A percentile compares a stretch with the other conserved stretches of the same genome.
phyloP scores from a whole-genome alignment of 768 basidiomycete species.

The Phallus indusiatus region DNA sequence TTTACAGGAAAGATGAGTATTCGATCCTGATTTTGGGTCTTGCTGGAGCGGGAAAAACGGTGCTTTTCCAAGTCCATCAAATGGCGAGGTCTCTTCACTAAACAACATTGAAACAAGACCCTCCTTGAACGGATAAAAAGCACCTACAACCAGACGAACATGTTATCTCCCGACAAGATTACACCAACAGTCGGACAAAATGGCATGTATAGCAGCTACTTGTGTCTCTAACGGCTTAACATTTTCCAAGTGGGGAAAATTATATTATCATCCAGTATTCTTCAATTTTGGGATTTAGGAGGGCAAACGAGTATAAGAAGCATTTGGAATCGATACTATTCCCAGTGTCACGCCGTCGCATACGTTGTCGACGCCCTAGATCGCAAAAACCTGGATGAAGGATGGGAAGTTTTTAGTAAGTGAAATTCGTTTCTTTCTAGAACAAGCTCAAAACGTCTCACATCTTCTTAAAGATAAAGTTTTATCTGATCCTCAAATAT shows the following conservation, averaged over 20 bases:
- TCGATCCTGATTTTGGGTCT: constrained; percentile 92
- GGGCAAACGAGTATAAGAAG: constrained; percentile 89
- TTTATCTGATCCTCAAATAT: constrained; percentile 79
- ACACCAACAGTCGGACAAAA: constrained; percentile 97
- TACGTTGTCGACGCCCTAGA: constrained; percentile 94
- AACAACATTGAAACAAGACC: constrained; percentile 40
- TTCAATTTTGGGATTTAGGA: constrained; percentile 96
- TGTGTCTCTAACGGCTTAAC: background rate
- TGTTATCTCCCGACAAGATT: constrained; percentile 87
- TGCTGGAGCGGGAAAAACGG: constrained; percentile 89
- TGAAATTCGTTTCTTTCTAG: constrained; percentile 10
- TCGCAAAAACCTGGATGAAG: constrained; percentile 79
- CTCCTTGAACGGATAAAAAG: constrained; percentile 92
- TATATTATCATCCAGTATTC: constrained; percentile 82
- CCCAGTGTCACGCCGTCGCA: constrained; percentile 93
- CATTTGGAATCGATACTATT: constrained; percentile 93
- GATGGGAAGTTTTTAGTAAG: constrained; percentile 96
- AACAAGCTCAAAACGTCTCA: constrained; percentile 11
- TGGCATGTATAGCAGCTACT: constrained; percentile 44
- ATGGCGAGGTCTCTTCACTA: background rate
- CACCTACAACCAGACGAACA: constrained; percentile 76
- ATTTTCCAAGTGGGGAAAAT: constrained; percentile 76
- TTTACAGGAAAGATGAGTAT: constrained; percentile 72
- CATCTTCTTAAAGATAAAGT: constrained; percentile 54
- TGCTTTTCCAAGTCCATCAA: constrained; percentile 19